Conservation (phyloP, 192 early-diverging fungal genomes). For the Fimicolochytrium jonesii region DNA sequence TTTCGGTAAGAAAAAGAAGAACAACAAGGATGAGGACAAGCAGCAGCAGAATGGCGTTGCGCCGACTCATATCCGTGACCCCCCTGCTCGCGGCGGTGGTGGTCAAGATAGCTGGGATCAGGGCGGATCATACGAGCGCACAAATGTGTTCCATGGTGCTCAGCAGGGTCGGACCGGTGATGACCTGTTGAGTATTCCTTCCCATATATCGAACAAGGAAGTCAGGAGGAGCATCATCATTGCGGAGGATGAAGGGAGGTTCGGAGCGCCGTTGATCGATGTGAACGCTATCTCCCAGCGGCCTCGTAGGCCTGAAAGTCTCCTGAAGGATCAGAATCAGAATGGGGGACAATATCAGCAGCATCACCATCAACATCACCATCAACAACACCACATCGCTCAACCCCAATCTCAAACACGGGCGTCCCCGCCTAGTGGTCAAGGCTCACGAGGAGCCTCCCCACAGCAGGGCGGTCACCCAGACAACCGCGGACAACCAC, state of each 20-base stretch:
- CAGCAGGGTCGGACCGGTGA: neutral
- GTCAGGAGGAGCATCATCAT: conserved; percentile 20
- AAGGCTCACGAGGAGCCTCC: too few relatives aligned
- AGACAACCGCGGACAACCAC: too few relatives aligned
- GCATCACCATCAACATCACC: neutral
- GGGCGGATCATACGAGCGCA: too few relatives aligned
- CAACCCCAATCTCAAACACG: too few relatives aligned
- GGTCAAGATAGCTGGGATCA: too few relatives aligned
- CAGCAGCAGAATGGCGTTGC: too few relatives aligned
- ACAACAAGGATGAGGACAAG: neutral
- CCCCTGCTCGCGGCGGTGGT: too few relatives aligned
- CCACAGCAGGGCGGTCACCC: too few relatives aligned
- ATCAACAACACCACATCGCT: neutral
- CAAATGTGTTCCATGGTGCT: too few relatives aligned
- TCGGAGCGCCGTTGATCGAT: conserved; percentile 19
- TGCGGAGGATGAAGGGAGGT: conserved; percentile 22
- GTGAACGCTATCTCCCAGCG: neutral
- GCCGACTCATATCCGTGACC: too few relatives aligned
- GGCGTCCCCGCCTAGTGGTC: too few relatives aligned
- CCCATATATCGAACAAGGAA: conserved; percentile 14
- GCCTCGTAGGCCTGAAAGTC: neutral
- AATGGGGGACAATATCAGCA: neutral
- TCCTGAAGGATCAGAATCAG: too few relatives aligned
- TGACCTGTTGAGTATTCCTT: neutral
- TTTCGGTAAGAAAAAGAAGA: conserved; percentile 24